Conservation (phyloP, 2,329 filamentous ascomycete genomes). For the Incumbomyces delicatus region DNA sequence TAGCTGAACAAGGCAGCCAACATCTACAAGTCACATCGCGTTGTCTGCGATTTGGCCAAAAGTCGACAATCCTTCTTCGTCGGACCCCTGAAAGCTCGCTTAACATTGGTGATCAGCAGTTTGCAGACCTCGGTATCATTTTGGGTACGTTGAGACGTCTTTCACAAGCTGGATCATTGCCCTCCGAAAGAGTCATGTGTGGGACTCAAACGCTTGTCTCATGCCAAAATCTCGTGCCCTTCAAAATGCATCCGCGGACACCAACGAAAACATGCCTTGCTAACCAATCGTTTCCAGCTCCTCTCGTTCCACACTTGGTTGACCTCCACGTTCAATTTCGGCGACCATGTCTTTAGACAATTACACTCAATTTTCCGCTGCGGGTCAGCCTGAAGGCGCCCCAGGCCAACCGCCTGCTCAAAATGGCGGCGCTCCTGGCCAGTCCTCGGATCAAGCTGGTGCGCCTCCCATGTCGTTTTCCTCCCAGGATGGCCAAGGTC, state of each 20-base stretch:
- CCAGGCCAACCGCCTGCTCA: conserved; percentile 40
- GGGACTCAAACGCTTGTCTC: no score
- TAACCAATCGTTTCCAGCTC: background rate
- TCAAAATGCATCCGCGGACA: no score
- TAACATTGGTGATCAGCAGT: no score
- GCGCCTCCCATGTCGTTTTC: conserved; percentile 45
- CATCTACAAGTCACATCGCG: background rate
- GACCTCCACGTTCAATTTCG: conserved; percentile 19
- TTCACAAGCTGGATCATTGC: no score
- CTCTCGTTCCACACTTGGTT: no score
- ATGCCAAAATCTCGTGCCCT: no score
- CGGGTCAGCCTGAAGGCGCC: conserved; percentile 46
- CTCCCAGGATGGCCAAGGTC: conserved; percentile 40
- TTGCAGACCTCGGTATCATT: no score
- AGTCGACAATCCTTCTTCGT: no score
- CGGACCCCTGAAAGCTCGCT: no score
- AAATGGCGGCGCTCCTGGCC: conserved; percentile 43
- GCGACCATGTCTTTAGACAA: conserved; percentile 54
- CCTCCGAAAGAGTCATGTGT: no score
- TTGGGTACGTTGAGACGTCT: no score
- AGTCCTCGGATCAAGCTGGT: conserved; percentile 29
- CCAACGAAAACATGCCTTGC: background rate
- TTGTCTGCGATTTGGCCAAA: background rate
- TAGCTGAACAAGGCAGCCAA: no score
- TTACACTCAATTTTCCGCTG: conserved; percentile 54